Conservation (phyloP, 129 eudicot species). For the Lactuca sativa region DNA sequence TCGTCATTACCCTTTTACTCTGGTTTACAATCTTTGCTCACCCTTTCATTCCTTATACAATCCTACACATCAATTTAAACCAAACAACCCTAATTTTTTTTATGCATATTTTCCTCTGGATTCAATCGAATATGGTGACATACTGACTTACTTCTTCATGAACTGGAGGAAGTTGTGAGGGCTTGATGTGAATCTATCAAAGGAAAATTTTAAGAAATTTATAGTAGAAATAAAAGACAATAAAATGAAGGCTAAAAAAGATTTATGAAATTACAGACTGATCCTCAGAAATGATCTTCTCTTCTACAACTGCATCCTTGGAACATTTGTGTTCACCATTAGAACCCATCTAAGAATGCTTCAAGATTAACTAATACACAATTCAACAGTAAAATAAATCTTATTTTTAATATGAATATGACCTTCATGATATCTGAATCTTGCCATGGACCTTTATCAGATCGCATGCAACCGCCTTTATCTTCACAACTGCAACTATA, state of each 20-base stretch:
- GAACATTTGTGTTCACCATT: constrained; percentile 77
- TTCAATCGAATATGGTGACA: not conserved
- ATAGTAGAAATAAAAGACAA: constrained; percentile 3
- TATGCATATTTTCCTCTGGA: not conserved
- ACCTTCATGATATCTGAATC: constrained; percentile 94
- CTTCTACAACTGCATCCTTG: constrained; percentile 45
- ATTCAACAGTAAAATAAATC: not conserved
- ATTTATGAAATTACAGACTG: constrained; percentile 32
- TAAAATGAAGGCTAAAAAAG: not conserved
- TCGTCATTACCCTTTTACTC: constrained; percentile 12
- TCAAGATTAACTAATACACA: not conserved
- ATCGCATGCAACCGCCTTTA: constrained; percentile 86
- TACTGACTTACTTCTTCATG: constrained; percentile 53
- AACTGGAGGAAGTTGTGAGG: constrained; percentile 45
- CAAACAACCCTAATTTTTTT: not conserved
- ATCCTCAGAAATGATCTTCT: constrained; percentile 69
- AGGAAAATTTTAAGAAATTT: not conserved
- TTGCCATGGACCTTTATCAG: constrained; percentile 98
- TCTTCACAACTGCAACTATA: constrained; percentile 76
- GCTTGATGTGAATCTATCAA: constrained; percentile 34
- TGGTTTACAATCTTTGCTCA: constrained; percentile 31
- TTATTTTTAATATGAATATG: not conserved
- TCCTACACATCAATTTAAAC: constrained; percentile 31
- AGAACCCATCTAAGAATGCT: constrained; percentile 63
- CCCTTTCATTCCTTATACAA: constrained; percentile 17